Evolutionary conservation across 352 stramenopile genomes (phyloP).

Genomic region (Pythium graminicola): DNA sequence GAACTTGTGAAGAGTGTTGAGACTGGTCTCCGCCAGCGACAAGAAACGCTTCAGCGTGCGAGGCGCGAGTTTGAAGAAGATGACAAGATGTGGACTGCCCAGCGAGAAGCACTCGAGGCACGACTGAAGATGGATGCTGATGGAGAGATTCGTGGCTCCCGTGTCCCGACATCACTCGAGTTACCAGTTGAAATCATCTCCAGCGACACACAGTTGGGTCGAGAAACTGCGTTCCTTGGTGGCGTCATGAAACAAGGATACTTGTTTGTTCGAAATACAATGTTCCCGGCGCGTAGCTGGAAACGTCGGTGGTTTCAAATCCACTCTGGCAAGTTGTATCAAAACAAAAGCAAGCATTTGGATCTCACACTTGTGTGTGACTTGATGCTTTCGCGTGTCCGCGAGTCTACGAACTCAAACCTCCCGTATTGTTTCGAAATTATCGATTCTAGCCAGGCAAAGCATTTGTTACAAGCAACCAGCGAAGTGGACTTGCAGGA

Average conservation of each 20-base stretch:
- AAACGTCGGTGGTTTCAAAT: constrained; percentile 87
- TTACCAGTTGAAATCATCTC: constrained; percentile 78
- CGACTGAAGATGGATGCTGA: constrained; percentile 51
- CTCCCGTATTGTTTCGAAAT: constrained; percentile 79
- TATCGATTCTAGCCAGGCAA: constrained; percentile 72
- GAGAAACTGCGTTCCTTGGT: constrained; percentile 25
- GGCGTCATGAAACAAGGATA: constrained; percentile 73
- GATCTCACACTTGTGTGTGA: constrained; percentile 75
- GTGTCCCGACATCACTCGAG: constrained; percentile 35
- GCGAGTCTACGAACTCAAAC: constrained; percentile 40
- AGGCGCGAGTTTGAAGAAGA: constrained; percentile 66
- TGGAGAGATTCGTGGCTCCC: constrained; percentile 22
- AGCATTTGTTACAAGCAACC: constrained; percentile 66
- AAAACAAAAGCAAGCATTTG: constrained; percentile 72
- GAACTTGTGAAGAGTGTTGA: constrained; percentile 78
- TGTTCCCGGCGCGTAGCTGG: constrained; percentile 79
- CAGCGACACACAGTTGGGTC: constrained; percentile 50
- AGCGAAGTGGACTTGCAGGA: constrained; percentile 69
- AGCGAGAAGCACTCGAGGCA: constrained; percentile 56
- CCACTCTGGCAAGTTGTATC: constrained; percentile 78
- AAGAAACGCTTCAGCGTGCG: constrained; percentile 61
- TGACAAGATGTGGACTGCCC: constrained; percentile 64
- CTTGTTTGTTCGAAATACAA: constrained; percentile 76
- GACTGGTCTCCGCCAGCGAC: constrained; percentile 49
- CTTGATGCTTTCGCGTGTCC: constrained; percentile 73